Percentiles rank a stretch among this genome's conserved stretches.
These are phyloP conservation scores for Rauvolfia tetraphylla DNA, from an alignment of 257 asterid species.

Conservation along the genomic window DNA sequence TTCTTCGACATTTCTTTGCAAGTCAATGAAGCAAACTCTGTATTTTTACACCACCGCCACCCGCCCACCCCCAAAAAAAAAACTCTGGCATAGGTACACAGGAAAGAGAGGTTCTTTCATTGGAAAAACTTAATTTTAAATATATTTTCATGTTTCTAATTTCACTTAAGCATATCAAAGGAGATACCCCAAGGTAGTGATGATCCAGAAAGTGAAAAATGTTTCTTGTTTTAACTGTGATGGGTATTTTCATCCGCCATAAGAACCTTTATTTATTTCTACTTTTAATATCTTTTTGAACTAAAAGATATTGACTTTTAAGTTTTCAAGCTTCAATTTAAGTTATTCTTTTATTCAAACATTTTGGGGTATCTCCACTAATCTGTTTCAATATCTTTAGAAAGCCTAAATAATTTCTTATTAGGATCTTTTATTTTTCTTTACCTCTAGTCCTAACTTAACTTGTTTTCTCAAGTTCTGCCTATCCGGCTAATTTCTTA, in stretches of 20 bases:
- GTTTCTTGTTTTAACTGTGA: background rate
- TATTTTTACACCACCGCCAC: too few species aligned
- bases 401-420: background rate
- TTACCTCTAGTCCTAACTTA: background rate
- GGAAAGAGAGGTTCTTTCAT: background rate
- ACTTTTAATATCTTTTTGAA: background rate
- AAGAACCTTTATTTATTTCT: background rate
- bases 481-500: conserved; percentile 18
- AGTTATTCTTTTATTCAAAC: background rate
- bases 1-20: background rate
- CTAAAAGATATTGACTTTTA: background rate
- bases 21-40: background rate
- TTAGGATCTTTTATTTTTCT: background rate
- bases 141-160: background rate
- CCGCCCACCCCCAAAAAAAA: too few species aligned
- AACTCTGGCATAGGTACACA: background rate
- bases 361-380: background rate
- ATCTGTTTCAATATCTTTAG: conserved; percentile 4
- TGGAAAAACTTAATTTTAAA: background rate
- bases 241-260: background rate
- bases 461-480: conserved; percentile 20
- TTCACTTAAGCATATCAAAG: background rate
- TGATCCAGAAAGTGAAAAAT: background rate
- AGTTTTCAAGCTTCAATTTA: background rate
- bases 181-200: background rate